Evolutionary conservation across 257 asterid genomes (phyloP), one percentile per base, ranked within the genome.

Genomic region (Solanum megistacrolobum): DNA sequence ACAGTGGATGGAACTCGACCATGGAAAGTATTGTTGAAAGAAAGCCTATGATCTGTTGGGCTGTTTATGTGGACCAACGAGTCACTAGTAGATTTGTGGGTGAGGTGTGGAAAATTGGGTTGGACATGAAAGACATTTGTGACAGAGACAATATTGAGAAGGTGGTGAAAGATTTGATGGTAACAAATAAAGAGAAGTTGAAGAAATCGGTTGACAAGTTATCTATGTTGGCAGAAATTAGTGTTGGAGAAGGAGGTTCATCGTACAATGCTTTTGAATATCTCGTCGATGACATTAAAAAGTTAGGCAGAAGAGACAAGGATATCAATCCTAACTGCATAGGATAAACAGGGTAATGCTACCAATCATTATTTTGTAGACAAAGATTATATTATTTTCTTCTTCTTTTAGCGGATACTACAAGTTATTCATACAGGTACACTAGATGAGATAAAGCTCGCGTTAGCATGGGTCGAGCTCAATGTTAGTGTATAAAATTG

Each of bases 81-180:
- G 91, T 82, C 2, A 94, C 89, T 6, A 93, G 97, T 87, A 90
- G 95, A 90, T 88, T 90, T 11, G 93, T 94, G 32, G 89, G 94
- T 79, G 93, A 94, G 73, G 87, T 92, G 11, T 94, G 97, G 97
- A 92, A 87, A 89, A 89, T 90, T 21, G 95, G 97, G 41, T 38
- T 94, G 88, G 97, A 94, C 85, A 94, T 94, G 85, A 94, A 94
- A 66, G 97, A 93, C 75, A 90, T 87, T 0, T 93, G 94, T 52
- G 93, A 92, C 18, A 87, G 94, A 71, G 58, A 38, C 9, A 32
- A 89, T 7, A 68, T 94, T 48, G 93, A 91, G 89, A 89, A 87
- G 86, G 87, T 86, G 87, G 89, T 93, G 3, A 90, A 89, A 78
- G 94, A 94, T 11, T 35, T 94, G 0, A 91, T 94, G 94, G 90